Evolutionary conservation across 306 rosid genomes (phyloP).

Genomic region (Begonia fuchsioides): DNA sequence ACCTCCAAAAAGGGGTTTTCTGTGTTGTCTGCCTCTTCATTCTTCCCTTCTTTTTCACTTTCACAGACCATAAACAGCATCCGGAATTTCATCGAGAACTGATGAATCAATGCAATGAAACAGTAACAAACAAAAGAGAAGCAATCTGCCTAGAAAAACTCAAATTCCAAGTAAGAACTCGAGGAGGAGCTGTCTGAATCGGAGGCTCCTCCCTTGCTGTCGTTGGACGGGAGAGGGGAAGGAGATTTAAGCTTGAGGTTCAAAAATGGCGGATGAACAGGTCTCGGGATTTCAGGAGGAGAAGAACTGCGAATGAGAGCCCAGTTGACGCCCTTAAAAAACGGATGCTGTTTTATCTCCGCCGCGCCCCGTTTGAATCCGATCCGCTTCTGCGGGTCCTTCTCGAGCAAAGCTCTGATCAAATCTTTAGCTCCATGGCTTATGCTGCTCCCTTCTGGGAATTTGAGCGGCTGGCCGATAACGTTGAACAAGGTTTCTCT

Average conservation of each 20-base stretch:
- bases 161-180: conserved; percentile 46
- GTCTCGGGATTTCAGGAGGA: conserved; percentile 48
- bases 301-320: conserved; percentile 36
- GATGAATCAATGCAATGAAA: too few species aligned
- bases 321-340: conserved; percentile 41
- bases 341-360: conserved; percentile 45
- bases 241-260: conserved; percentile 17
- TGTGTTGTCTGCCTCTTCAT: too few species aligned
- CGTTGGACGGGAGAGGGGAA: conserved; percentile 6
- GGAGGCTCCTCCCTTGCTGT: conserved; percentile 18
- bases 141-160: conserved; percentile 23
- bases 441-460: conserved; percentile 25
- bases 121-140: too few species aligned
- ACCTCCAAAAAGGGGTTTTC: too few species aligned
- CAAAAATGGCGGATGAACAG: conserved; percentile 23
- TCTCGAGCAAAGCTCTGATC: conserved; percentile 32
- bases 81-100: too few species aligned
- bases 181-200: conserved; percentile 27
- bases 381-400: conserved; percentile 43
- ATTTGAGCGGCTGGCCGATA: conserved; percentile 34
- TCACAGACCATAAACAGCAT: too few species aligned
- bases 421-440: conserved; percentile 41
- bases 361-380: conserved; percentile 44
- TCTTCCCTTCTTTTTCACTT: too few species aligned
- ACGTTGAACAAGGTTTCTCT: conserved; percentile 44